These are phyloP conservation scores for Pelagomonas calceolata DNA, from an alignment of 108 stramenopile genomes.

Conservation along the genomic window DNA sequence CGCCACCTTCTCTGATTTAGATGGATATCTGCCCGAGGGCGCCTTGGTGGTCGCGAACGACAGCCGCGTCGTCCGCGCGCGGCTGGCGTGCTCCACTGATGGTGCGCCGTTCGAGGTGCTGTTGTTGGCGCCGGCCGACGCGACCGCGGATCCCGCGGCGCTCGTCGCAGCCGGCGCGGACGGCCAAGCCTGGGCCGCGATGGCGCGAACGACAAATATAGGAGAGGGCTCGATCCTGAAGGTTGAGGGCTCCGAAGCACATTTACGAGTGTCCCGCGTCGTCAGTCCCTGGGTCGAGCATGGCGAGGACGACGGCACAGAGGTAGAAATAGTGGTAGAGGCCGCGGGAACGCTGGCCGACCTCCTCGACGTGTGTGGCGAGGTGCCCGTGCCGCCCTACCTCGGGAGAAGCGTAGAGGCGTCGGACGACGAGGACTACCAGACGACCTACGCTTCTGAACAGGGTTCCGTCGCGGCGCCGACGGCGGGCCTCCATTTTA, in stretches of 20 bases:
- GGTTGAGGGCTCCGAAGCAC: constrained; percentile 12
- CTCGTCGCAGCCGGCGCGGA: not conserved
- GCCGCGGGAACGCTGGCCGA: constrained; percentile 13
- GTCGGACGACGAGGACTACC: constrained; percentile 30
- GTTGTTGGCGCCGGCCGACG: constrained; percentile 18
- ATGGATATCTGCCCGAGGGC: not conserved
- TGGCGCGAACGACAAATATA: constrained; percentile 20
- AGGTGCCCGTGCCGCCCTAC: constrained; percentile 48
- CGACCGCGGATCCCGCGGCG: not conserved
- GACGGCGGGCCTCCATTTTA: constrained; percentile 50
- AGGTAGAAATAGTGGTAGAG: constrained; percentile 20
- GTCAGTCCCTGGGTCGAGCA: constrained; percentile 20
- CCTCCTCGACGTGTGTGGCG: constrained; percentile 25
- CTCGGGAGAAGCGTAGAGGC: constrained; percentile 25
- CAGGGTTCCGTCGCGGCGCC: constrained; percentile 47
- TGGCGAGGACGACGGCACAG: constrained; percentile 30
- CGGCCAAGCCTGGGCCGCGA: constrained; percentile 12
- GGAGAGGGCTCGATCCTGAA: constrained; percentile 18
- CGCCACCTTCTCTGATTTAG: not conserved
- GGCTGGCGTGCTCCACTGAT: constrained; percentile 13
- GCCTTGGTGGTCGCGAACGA: constrained; percentile 39
- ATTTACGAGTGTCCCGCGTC: constrained; percentile 16
- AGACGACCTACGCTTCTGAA: constrained; percentile 39
- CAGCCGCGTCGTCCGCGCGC: constrained; percentile 34
- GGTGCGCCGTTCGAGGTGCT: constrained; percentile 27